Percentiles rank a stretch among this genome's conserved stretches.
phyloP scores from a whole-genome alignment of 140 eudicot genomes.

The Cichorium intybus region DNA sequence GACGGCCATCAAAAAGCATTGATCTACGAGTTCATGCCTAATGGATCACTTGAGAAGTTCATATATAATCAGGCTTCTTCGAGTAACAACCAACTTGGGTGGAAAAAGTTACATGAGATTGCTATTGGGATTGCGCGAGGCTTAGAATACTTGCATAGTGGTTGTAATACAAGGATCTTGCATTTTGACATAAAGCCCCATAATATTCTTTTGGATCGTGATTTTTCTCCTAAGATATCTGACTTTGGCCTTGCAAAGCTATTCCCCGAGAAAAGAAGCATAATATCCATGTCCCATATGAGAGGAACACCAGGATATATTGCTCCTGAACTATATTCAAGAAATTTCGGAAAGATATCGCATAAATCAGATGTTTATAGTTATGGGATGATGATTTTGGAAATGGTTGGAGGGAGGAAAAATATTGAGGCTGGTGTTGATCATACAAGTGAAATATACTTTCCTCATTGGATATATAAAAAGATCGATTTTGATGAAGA shows the following conservation, averaged over 20 bases:
- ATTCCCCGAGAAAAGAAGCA: conserved; percentile 6
- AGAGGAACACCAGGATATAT: no score
- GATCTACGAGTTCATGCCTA: conserved; percentile 41
- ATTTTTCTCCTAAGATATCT: conserved; percentile 29
- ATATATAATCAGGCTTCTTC: conserved; percentile 1
- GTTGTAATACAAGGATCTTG: conserved; percentile 39
- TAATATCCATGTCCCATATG: conserved; percentile 2
- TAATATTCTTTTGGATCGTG: conserved; percentile 25
- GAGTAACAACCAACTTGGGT: conserved; percentile 17
- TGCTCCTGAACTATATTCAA: no score
- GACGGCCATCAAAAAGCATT: conserved; percentile 37
- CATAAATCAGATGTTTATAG: no score
- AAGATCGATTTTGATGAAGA: conserved; percentile 16
- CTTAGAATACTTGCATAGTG: conserved; percentile 38
- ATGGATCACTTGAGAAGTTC: conserved; percentile 45
- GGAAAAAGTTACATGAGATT: conserved; percentile 26
- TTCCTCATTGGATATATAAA: conserved; percentile 36
- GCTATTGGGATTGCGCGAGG: conserved; percentile 45
- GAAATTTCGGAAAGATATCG: no score
- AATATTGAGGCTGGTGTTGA: conserved; percentile 5
- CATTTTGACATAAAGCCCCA: conserved; percentile 46
- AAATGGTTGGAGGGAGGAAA: conserved; percentile 33
- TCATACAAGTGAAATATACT: conserved; percentile 32
- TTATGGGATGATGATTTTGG: no score
- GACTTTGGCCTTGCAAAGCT: conserved; percentile 30